phyloP scores from a whole-genome alignment of 108 stramenopile genomes.

The Cylindrotheca fusiformis region DNA sequence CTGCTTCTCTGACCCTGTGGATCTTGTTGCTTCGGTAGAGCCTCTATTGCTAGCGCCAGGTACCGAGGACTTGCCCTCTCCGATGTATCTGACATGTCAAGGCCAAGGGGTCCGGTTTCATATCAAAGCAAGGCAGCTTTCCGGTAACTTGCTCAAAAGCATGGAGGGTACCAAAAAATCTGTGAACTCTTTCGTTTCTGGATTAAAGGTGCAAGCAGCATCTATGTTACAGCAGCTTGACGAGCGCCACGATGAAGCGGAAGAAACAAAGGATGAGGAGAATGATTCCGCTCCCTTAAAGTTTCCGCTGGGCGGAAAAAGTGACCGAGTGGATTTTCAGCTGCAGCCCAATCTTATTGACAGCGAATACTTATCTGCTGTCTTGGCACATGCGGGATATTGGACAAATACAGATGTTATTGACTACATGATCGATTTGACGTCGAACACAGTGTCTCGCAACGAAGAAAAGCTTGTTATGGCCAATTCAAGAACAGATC shows the following conservation, averaged over 20 bases:
- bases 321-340: slow-evolving; percentile 43
- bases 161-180: slow-evolving; percentile 22
- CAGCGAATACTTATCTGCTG: slow-evolving; percentile 77
- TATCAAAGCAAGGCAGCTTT: slow-evolving; percentile 72
- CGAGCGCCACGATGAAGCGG: background rate
- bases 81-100: slow-evolving; percentile 59
- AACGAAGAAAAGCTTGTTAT: too few species aligned
- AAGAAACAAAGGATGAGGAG: background rate
- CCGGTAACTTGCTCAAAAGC: slow-evolving; percentile 48
- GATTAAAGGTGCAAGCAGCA: slow-evolving; percentile 19
- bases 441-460: too few species aligned
- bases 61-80: slow-evolving; percentile 52
- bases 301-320: slow-evolving; percentile 69
- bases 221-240: slow-evolving; percentile 18
- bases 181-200: slow-evolving; percentile 9
- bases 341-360: slow-evolving; percentile 75
- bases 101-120: slow-evolving; percentile 74
- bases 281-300: slow-evolving; percentile 5
- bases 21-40: slow-evolving; percentile 32
- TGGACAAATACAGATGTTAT: slow-evolving; percentile 62
- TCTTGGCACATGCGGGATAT: slow-evolving; percentile 66
- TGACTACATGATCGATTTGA: slow-evolving; percentile 63
- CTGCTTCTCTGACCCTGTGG: too few species aligned
- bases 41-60: slow-evolving; percentile 59
- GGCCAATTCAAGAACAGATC: too few species aligned